Evolutionary conservation across 345 rosid genomes (phyloP), one percentile per base, ranked within the genome.

Genomic region (Ceriops tagal): DNA sequence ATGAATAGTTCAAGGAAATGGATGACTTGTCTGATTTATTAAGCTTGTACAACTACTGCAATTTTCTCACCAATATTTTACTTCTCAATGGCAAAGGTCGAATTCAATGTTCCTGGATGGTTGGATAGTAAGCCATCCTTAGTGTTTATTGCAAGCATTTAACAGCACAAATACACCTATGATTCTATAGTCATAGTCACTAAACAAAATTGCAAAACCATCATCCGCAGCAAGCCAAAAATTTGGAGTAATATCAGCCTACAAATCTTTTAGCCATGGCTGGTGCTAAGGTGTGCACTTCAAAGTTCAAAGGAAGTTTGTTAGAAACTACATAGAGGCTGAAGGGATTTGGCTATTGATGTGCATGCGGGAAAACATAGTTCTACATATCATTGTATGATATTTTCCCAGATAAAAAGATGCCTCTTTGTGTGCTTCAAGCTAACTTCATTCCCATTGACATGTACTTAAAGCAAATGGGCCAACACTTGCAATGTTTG

Each of bases 381-480:
- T 43, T 43, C 49, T 3, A 39, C 46, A 10, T 39, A 11, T 39
- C 49, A 43, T 13, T 13, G 15, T 13, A 43, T 5, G 3, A 13
- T 13, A 43, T 43, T 43, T 43, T 43, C 19, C 49, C 19, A 15
- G 49, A 13, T 13, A 15, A 43, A 15, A 43, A 43, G 37, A 43
- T 43, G 3, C 49, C 49, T 43, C 20, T 52, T 68, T 61, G 10
- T 37, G 71, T 67, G 73, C 62, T 71, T 58, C 51, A 11, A 71
- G 64, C 53, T 19, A 37, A 16, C 64, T 47, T 19, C 61, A 62
- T 27, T 47, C 61, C 43, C 53, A 53, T 64, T 58, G 65, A 58
- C 58, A 65, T 34, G 49, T 37, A 58, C 6, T 20, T 66, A 58
- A 66, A 63, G 27, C 58, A 56, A 15, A 5, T 26, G 31, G 26